Percentiles rank a stretch among this genome's conserved stretches.
These are phyloP conservation scores for Ustilago loliicola DNA, from an alignment of 1,284 basidiomycete species.

Conservation along the genomic window DNA sequence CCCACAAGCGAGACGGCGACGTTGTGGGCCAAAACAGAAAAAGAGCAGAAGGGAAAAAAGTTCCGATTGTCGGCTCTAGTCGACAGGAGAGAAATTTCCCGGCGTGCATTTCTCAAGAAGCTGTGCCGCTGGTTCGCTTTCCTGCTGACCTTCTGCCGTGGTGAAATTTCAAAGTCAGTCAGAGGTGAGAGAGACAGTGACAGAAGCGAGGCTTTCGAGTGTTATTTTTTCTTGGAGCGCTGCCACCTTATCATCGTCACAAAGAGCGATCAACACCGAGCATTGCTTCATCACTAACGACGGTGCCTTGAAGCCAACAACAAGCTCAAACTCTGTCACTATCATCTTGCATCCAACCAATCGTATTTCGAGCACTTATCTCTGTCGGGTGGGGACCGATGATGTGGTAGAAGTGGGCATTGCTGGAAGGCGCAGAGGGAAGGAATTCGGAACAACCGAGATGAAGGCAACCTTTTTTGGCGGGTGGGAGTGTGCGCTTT, in stretches of 20 bases:
- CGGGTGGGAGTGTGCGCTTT: not conserved
- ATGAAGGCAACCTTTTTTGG: not conserved
- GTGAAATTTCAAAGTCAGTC: constrained; percentile 7
- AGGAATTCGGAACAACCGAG: constrained; percentile 1
- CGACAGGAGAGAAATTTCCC: constrained; percentile 6
- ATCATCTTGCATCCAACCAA: constrained; percentile 17
- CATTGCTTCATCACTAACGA: not conserved
- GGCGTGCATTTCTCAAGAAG: not conserved
- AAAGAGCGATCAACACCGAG: constrained; percentile 16
- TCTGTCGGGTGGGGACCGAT: constrained; percentile 18
- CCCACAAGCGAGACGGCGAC: not conserved
- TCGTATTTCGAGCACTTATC: constrained; percentile 24
- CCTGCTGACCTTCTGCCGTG: not conserved
- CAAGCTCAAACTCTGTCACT: constrained; percentile 17
- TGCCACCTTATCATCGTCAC: not conserved
- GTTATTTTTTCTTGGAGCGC: not conserved
- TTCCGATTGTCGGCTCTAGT: constrained; percentile 7
- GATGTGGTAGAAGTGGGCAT: not conserved
- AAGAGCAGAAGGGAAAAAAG: not conserved
- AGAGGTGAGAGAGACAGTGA: not conserved
- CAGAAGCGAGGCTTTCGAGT: not conserved
- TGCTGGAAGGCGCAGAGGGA: not conserved
- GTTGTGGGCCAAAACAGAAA: not conserved
- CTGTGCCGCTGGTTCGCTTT: constrained; percentile 5
- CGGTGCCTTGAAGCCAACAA: not conserved